These are phyloP conservation scores for Mucor velutinosus DNA, from an alignment of 371 early-diverging fungal genomes.

Conservation along the genomic window DNA sequence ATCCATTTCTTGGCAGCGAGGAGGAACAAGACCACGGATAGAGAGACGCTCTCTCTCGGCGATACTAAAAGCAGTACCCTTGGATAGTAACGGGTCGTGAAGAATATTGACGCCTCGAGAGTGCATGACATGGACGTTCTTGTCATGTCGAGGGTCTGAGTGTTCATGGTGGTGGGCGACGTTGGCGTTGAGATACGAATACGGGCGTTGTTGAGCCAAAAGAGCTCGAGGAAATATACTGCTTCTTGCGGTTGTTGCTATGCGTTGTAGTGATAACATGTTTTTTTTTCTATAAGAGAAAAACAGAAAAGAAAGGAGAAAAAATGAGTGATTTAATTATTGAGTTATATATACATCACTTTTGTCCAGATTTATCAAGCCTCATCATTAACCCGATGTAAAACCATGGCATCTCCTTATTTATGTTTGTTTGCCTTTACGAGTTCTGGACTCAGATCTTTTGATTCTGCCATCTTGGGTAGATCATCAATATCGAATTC, in stretches of 20 bases:
- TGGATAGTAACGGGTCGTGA: slow-evolving; percentile 63
- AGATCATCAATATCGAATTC: background rate
- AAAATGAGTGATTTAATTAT: background rate
- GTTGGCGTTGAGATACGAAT: slow-evolving; percentile 14
- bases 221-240: slow-evolving; percentile 1
- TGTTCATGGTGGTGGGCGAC: slow-evolving; percentile 14
- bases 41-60: slow-evolving; percentile 65
- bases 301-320: background rate
- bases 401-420: background rate
- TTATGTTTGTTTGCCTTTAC: background rate
- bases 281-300: background rate
- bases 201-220: slow-evolving; percentile 6
- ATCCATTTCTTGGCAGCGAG: slow-evolving; percentile 68
- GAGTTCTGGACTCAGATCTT: background rate
- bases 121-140: slow-evolving; percentile 56
- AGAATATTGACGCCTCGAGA: slow-evolving; percentile 62
- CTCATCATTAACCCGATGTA: background rate
- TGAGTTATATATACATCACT: background rate
- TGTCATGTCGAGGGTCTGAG: slow-evolving; percentile 60
- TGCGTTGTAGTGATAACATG: background rate
- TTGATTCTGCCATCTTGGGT: background rate
- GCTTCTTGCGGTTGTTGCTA: background rate
- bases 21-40: slow-evolving; percentile 68
- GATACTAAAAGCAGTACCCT: slow-evolving; percentile 67
- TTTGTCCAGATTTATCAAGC: background rate